Evolutionary conservation across 495 filamentous ascomycete species (phyloP).

Genomic region (Penicillium canescens): DNA sequence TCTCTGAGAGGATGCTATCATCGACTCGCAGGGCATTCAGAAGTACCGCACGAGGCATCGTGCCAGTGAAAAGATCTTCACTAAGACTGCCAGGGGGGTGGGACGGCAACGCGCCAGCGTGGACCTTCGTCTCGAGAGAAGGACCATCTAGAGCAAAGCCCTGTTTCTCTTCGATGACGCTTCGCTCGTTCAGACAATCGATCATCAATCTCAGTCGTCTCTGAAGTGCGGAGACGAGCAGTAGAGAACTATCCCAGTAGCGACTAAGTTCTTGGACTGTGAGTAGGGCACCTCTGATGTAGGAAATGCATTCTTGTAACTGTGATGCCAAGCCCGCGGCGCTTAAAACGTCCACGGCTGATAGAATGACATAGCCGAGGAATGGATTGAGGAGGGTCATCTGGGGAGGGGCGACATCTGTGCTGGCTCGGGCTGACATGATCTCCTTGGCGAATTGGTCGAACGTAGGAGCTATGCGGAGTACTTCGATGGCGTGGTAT

Average conservation of each 20-base stretch:
- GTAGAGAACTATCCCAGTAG: constrained; percentile 35
- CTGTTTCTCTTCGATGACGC: constrained; percentile 25
- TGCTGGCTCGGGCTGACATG: constrained; percentile 16
- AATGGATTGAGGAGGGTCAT: constrained; percentile 40
- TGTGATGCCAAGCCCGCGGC: constrained; percentile 34
- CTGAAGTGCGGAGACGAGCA: constrained; percentile 29
- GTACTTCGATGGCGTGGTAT: constrained; percentile 43
- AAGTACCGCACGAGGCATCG: constrained; percentile 32
- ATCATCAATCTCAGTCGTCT: constrained; percentile 30
- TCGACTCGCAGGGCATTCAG: constrained; percentile 34
- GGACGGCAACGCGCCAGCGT: constrained; percentile 18
- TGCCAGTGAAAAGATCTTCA: constrained; percentile 40
- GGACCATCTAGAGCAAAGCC: constrained; percentile 34
- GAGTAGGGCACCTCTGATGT: constrained; percentile 47
- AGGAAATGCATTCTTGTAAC: constrained; percentile 43
- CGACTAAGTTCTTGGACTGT: constrained; percentile 30
- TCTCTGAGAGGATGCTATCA: constrained; percentile 21
- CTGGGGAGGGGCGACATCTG: constrained; percentile 14
- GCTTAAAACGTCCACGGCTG: constrained; percentile 49
- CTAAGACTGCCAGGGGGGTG: constrained; percentile 9
- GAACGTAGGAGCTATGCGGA: constrained; percentile 33
- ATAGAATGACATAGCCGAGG: constrained; percentile 43
- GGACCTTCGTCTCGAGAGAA: constrained; percentile 34
- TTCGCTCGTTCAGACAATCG: constrained; percentile 26
- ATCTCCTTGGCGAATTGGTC: constrained; percentile 26